Percentiles rank a stretch among this genome's conserved stretches.
These are phyloP conservation scores for Colletotrichum echinochloae DNA, from an alignment of 2,329 filamentous ascomycete species.

Conservation along the genomic window DNA sequence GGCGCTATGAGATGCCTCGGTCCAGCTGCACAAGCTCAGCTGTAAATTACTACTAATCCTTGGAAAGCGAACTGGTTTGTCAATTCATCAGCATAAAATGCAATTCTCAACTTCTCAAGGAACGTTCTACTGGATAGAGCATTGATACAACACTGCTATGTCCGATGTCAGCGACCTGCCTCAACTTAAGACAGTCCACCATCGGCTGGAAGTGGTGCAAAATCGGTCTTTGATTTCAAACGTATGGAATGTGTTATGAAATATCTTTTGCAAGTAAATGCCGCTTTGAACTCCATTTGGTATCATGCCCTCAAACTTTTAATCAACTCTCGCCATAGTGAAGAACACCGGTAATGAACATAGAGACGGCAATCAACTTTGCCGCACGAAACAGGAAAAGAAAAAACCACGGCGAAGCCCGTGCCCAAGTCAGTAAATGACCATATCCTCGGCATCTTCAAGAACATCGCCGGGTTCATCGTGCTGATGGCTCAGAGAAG, in stretches of 20 bases:
- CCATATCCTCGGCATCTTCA: constrained; percentile 86
- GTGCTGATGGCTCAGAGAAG: constrained; percentile 55
- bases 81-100: background rate
- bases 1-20: constrained; percentile 32
- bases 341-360: background rate
- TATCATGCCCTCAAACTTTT: constrained; percentile 30
- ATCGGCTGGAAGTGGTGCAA: background rate
- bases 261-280: constrained; percentile 25
- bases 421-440: constrained; percentile 78
- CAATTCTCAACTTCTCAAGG: background rate
- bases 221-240: constrained; percentile 13
- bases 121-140: background rate
- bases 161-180: constrained; percentile 3
- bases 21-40: constrained; percentile 9
- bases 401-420: constrained; percentile 16
- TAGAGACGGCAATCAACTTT: too few relatives aligned
- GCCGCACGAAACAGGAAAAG: background rate
- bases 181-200: background rate
- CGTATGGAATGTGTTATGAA: constrained; percentile 4
- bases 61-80: background rate
- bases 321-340: background rate
- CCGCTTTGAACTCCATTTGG: constrained; percentile 32
- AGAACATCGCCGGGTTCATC: constrained; percentile 83
- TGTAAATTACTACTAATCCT: background rate
- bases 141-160: background rate